phyloP scores from a whole-genome alignment of 2,329 filamentous ascomycete species.

The Fusarium proliferatum region DNA sequence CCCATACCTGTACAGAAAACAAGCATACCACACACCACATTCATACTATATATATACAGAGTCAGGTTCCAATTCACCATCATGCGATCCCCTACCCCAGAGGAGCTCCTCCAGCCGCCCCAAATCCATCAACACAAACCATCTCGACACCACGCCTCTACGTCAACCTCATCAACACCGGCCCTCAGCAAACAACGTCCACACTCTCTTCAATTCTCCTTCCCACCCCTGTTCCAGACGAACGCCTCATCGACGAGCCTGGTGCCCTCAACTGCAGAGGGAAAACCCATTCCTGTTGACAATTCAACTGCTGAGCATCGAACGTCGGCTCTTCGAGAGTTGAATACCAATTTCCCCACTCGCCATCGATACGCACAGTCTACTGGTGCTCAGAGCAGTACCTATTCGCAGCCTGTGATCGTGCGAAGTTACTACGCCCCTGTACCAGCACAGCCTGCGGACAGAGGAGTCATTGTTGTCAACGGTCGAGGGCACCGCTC shows the following conservation, averaged over 20 bases:
- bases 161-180: constrained; percentile 40
- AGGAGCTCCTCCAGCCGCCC: constrained; percentile 32
- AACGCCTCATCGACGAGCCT: constrained; percentile 65
- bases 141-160: constrained; percentile 41
- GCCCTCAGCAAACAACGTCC: constrained; percentile 44
- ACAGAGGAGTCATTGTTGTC: constrained; percentile 46
- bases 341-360: constrained; percentile 68
- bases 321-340: constrained; percentile 69
- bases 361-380: constrained; percentile 68
- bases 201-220: constrained; percentile 59
- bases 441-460: constrained; percentile 49
- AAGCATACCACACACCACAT: constrained; percentile 11
- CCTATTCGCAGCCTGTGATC: constrained; percentile 73
- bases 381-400: constrained; percentile 65
- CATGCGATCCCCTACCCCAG: constrained; percentile 33
- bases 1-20: constrained; percentile 19
- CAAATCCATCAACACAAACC: constrained; percentile 36
- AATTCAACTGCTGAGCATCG: constrained; percentile 66
- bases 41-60: constrained; percentile 36
- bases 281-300: constrained; percentile 66
- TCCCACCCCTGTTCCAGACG: constrained; percentile 60
- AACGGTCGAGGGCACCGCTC: constrained; percentile 45
- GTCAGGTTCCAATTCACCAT: constrained; percentile 14
- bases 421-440: constrained; percentile 71
- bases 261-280: constrained; percentile 65